These are phyloP conservation scores for Mycena latifolia DNA, from an alignment of 768 basidiomycete genomes.

Conservation along the genomic window DNA sequence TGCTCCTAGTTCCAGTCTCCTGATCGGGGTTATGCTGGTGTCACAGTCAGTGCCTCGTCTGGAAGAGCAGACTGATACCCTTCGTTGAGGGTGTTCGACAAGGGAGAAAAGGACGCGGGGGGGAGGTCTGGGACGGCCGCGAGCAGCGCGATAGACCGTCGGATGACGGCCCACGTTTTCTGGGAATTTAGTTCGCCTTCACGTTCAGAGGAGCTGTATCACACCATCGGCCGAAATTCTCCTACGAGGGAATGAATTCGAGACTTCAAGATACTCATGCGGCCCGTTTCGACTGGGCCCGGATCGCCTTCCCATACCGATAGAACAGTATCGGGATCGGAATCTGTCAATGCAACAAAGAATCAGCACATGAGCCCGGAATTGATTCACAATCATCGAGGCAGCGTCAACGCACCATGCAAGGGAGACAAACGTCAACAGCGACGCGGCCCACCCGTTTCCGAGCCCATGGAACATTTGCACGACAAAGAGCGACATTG, in stretches of 20 bases:
- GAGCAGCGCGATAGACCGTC: conserved; percentile 19
- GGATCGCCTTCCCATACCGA: conserved; percentile 12
- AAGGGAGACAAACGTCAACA: conserved; percentile 49
- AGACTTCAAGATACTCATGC: too few species aligned
- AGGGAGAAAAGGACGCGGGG: conserved; percentile 4
- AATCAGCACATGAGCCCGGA: too few species aligned
- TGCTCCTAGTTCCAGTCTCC: conserved; percentile 29
- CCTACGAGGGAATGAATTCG: background rate
- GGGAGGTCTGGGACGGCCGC: conserved; percentile 16
- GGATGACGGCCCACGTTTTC: conserved; percentile 16
- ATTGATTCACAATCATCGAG: too few species aligned
- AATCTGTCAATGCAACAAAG: background rate
- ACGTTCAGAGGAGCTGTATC: too few species aligned
- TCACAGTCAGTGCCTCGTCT: background rate
- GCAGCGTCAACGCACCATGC: conserved; percentile 46
- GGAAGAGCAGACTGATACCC: conserved; percentile 19
- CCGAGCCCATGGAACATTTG: conserved; percentile 56
- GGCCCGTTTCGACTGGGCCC: conserved; percentile 13
- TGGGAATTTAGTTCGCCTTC: background rate
- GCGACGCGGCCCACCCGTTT: conserved; percentile 52
- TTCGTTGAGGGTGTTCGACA: conserved; percentile 1
- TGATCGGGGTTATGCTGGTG: background rate
- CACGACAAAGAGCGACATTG: conserved; percentile 51
- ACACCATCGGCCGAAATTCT: too few species aligned
- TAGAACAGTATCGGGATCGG: conserved; percentile 12